Evolutionary conservation across 805 yeast genomes (phyloP).

Genomic region (Kuraishia hungarica): DNA sequence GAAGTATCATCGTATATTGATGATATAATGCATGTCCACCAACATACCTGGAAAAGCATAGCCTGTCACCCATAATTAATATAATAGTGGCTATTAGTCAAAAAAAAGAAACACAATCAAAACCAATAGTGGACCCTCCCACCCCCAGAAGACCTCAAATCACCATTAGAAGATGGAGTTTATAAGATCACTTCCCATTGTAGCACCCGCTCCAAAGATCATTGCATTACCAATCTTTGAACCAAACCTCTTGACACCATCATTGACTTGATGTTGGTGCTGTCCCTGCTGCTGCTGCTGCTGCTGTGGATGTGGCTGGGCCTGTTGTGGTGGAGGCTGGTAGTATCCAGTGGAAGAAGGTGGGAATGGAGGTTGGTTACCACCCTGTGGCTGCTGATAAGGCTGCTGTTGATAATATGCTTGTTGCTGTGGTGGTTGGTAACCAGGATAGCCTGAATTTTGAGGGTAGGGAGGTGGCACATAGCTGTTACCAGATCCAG

Average conservation of each 20-base stretch:
- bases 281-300: slow-evolving; percentile 14
- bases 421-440: slow-evolving; percentile 5
- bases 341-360: slow-evolving; percentile 6
- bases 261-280: slow-evolving; percentile 18
- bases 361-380: background rate
- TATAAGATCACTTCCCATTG: slow-evolving; percentile 81
- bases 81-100: background rate
- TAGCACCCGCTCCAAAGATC: slow-evolving; percentile 96
- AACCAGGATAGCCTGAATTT: slow-evolving; percentile 5
- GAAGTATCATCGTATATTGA: background rate
- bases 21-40: background rate
- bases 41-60: background rate
- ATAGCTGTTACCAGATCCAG: slow-evolving; percentile 15
- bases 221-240: slow-evolving; percentile 91
- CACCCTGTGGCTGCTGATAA: slow-evolving; percentile 11
- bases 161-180: slow-evolving; percentile 53
- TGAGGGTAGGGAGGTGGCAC: slow-evolving; percentile 14
- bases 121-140: background rate
- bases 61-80: background rate
- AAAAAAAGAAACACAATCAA: background rate
- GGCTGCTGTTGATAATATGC: slow-evolving; percentile 2
- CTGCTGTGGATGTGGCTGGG: slow-evolving; percentile 7
- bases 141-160: background rate
- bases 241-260: slow-evolving; percentile 56
- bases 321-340: slow-evolving; percentile 14